A percentile compares a stretch with the other conserved stretches of the same genome.
These are phyloP conservation scores for Ceratobasidium sp. DNA, from an alignment of 1,284 basidiomycete species.

Conservation along the genomic window DNA sequence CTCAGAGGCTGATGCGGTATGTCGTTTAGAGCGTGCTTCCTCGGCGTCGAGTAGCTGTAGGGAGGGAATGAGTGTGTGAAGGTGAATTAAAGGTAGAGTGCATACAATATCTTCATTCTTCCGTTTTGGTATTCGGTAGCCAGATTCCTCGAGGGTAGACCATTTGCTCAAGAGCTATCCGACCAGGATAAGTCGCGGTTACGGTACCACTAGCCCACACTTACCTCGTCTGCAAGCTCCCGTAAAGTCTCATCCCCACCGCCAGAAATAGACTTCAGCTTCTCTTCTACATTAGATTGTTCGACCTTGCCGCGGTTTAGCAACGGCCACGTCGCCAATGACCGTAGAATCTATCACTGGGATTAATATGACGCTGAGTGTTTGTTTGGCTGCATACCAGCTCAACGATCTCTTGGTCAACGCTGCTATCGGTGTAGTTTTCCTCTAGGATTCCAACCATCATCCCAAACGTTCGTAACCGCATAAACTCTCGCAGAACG, in stretches of 20 bases:
- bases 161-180: slow-evolving; percentile 72
- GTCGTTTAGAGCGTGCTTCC: slow-evolving; percentile 32
- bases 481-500: slow-evolving; percentile 86
- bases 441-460: slow-evolving; percentile 92
- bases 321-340: slow-evolving; percentile 85
- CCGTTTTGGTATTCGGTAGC: slow-evolving; percentile 86
- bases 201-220: slow-evolving; percentile 39
- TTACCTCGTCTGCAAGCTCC: slow-evolving; percentile 65
- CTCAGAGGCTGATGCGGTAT: slow-evolving; percentile 13
- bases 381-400: slow-evolving; percentile 63
- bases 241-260: slow-evolving; percentile 66
- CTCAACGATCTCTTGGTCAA: slow-evolving; percentile 67
- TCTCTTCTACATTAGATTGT: slow-evolving; percentile 78
- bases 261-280: slow-evolving; percentile 63
- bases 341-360: slow-evolving; percentile 56
- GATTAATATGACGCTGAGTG: slow-evolving; percentile 50
- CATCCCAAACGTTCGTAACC: slow-evolving; percentile 90
- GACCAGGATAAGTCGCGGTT: background rate
- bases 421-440: slow-evolving; percentile 50
- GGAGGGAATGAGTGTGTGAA: background rate
- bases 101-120: slow-evolving; percentile 48
- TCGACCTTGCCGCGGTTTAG: slow-evolving; percentile 93
- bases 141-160: slow-evolving; percentile 70
- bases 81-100: background rate
- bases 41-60: slow-evolving; percentile 34